Evolutionary conservation across 305 asterid genomes (phyloP).

Genomic region (Ilex paraguariensis): DNA sequence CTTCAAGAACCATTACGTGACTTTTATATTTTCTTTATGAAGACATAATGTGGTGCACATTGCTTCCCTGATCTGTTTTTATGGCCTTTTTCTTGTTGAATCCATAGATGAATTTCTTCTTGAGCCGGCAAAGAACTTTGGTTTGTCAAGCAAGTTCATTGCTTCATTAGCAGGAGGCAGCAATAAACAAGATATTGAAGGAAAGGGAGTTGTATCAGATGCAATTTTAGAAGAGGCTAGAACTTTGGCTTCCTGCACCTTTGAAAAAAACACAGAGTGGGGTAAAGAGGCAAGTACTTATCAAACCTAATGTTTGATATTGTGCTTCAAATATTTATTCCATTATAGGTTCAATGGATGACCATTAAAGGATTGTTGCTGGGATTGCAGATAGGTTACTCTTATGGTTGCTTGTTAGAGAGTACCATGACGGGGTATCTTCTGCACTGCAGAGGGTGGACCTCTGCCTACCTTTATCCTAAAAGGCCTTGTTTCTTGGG

Average conservation of each 20-base stretch:
- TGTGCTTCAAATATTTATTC: too few species aligned
- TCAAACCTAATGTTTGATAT: background rate
- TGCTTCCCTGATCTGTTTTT: too few species aligned
- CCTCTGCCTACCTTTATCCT: too few species aligned
- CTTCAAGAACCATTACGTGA: background rate
- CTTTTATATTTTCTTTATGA: too few species aligned
- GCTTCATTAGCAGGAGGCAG: conserved; percentile 6
- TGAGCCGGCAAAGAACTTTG: conserved; percentile 8
- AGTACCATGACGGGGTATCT: too few species aligned
- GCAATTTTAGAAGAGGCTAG: conserved; percentile 11
- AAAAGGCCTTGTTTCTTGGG: conserved; percentile 16
- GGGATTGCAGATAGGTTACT: too few species aligned
- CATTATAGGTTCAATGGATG: too few species aligned
- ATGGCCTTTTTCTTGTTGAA: background rate
- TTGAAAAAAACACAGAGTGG: conserved; percentile 14
- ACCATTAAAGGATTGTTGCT: too few species aligned
- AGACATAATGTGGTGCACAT: too few species aligned
- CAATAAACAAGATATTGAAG: background rate
- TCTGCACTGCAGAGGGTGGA: too few species aligned
- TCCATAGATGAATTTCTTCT: background rate
- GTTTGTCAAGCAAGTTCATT: conserved; percentile 8
- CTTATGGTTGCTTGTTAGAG: too few species aligned
- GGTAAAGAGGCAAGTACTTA: conserved; percentile 20
- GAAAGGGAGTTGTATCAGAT: conserved; percentile 3
- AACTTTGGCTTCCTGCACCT: conserved; percentile 9